These are phyloP conservation scores for Plasmodium gaboni DNA, from an alignment of 169 alveolate species.

Conservation along the genomic window DNA sequence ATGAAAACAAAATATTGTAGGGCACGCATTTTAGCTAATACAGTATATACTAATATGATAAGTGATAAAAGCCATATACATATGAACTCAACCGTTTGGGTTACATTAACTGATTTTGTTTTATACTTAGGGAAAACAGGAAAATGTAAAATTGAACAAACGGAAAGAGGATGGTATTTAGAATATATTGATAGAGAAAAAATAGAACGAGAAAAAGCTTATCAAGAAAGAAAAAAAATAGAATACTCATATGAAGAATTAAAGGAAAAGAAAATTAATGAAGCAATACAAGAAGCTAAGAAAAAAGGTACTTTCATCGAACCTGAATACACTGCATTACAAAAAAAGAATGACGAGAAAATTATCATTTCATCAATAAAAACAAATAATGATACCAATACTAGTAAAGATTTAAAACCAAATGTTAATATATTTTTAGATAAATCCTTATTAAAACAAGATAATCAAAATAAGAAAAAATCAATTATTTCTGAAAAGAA, in stretches of 20 bases:
- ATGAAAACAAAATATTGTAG: slow-evolving; percentile 90
- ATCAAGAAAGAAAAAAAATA: slow-evolving; percentile 61
- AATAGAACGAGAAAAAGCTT: slow-evolving; percentile 79
- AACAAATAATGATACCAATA: background rate
- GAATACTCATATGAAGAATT: slow-evolving; percentile 69
- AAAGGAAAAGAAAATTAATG: slow-evolving; percentile 67
- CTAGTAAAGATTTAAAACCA: slow-evolving; percentile 12
- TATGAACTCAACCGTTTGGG: slow-evolving; percentile 97
- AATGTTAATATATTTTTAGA: slow-evolving; percentile 15
- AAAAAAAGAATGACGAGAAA: slow-evolving; percentile 47
- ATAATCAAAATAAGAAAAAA: slow-evolving; percentile 1
- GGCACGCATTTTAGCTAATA: slow-evolving; percentile 90
- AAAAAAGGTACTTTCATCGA: slow-evolving; percentile 63
- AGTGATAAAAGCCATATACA: slow-evolving; percentile 94
- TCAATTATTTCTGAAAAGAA: background rate
- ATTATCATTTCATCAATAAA: slow-evolving; percentile 58
- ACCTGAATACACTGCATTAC: slow-evolving; percentile 63
- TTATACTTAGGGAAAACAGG: slow-evolving; percentile 93
- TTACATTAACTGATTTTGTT: slow-evolving; percentile 91
- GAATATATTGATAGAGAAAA: slow-evolving; percentile 92
- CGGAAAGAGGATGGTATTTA: slow-evolving; percentile 94
- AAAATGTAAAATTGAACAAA: slow-evolving; percentile 92
- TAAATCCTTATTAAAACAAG: slow-evolving; percentile 5
- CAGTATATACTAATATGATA: slow-evolving; percentile 92
- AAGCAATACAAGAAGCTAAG: slow-evolving; percentile 72